phyloP scores from a whole-genome alignment of 1,139 yeast species.

The Yamadazyma siamensis region DNA sequence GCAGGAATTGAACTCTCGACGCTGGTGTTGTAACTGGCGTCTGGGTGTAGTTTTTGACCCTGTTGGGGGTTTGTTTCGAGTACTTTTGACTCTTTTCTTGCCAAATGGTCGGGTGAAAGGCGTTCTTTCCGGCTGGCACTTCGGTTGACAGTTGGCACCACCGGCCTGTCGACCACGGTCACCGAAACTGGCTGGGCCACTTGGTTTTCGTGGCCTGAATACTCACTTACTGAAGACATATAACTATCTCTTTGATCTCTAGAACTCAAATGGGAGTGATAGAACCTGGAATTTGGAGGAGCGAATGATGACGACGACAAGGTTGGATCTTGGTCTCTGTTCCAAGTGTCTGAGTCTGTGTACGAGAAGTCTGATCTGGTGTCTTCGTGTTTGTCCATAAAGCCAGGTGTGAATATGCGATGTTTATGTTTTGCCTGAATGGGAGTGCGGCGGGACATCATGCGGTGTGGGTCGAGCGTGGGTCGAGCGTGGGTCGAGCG shows the following conservation, averaged over 20 bases:
- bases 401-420: too few relatives aligned
- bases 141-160: slow-evolving; percentile 15
- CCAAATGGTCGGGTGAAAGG: too few relatives aligned
- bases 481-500: too few relatives aligned
- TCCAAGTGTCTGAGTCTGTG: slow-evolving; percentile 6
- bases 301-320: slow-evolving; percentile 4
- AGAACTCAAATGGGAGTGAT: too few relatives aligned
- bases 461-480: too few relatives aligned
- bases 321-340: slow-evolving; percentile 4
- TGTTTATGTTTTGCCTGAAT: too few relatives aligned
- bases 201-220: slow-evolving; percentile 21
- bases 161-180: slow-evolving; percentile 18
- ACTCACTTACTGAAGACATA: slow-evolving; percentile 27
- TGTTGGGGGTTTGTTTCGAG: slow-evolving; percentile 6
- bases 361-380: slow-evolving; percentile 9
- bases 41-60: slow-evolving; percentile 21
- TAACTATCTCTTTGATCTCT: slow-evolving; percentile 18
- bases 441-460: too few relatives aligned
- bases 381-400: too few relatives aligned
- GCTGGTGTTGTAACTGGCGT: slow-evolving; percentile 30
- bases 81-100: not conserved
- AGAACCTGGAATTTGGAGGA: not conserved
- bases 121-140: slow-evolving; percentile 7
- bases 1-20: slow-evolving; percentile 43
- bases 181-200: slow-evolving; percentile 25